Conservation (phyloP, 805 yeast species). For the Saccharomycopsis schoenii region DNA sequence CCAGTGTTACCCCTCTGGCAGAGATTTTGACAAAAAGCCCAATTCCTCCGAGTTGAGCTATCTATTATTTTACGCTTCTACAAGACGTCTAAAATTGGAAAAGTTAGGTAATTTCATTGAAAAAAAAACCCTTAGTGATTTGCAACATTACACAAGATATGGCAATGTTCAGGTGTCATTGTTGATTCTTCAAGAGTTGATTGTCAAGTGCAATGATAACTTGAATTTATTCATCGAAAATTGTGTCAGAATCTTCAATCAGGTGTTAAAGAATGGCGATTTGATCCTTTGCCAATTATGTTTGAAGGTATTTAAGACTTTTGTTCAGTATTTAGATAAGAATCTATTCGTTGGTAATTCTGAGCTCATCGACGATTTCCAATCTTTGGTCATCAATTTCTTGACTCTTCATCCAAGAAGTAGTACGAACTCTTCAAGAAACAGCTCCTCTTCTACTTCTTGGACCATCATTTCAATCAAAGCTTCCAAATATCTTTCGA, state of each 20-base stretch:
- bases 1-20: conserved; percentile 90
- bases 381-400: conserved; percentile 26
- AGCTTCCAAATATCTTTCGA: conserved; percentile 24
- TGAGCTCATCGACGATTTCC: conserved; percentile 41
- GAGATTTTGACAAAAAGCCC: conserved; percentile 79
- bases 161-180: conserved; percentile 83
- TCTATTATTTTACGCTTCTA: conserved; percentile 79
- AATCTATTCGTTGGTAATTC: conserved; percentile 59
- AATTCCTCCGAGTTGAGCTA: conserved; percentile 87
- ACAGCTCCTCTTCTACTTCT: conserved; percentile 4
- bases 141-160: conserved; percentile 41
- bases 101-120: conserved; percentile 69
- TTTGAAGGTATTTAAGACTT: conserved; percentile 36
- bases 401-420: conserved; percentile 21
- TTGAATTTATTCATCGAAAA: conserved; percentile 71
- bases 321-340: conserved; percentile 46
- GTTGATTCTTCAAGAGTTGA: conserved; percentile 56
- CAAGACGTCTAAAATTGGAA: conserved; percentile 79
- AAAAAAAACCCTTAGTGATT: conserved; percentile 52
- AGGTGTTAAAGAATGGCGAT: conserved; percentile 48
- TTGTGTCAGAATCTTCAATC: conserved; percentile 48
- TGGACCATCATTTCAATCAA: conserved; percentile 18
- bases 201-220: conserved; percentile 71
- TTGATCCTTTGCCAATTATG: conserved; percentile 47
- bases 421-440: neutral